Base-by-base conservation (phyloP, 306 rosid species). In the Purshia tridentata region DNA sequence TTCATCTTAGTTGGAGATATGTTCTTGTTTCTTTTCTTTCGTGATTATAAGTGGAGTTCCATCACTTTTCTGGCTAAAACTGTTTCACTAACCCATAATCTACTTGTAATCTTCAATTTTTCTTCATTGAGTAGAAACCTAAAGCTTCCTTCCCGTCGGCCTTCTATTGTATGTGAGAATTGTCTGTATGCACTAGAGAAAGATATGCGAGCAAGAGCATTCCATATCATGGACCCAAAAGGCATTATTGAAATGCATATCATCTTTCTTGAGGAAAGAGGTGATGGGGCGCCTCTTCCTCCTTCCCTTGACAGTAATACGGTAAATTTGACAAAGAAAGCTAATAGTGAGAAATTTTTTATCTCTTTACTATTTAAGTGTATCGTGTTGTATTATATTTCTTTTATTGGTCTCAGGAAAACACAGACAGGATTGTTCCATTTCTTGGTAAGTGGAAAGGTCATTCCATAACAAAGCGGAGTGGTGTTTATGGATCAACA, bases 381-480 rank as follows among this genome's bases (percentile, higher is more conserved):
- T 56, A 29, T 56, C 53, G 0, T 46, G 35, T 42, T 19, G 20
- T 35, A 42, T 54, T 10, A 37, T 71, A 45, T 41, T 75, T 68
- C 41, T 47, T 72, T 71, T 45, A 44, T 40, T 59, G 68, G 56
- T 46, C 50, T 63, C 83, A 78, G 87, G 82, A 65, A n/a, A 53
- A 64, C 67, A 46, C 80, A 59, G 73, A 81, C 75, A 84, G 91
- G 87, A 78, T 91, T 80, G 29, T 65, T 22, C 93, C 97, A 12
- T 94, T 89, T 87, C 93, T 94, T 60, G 99, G 99, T 23, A 81
- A 81, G 72, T 94, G 99, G 99, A 89, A 86, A 79, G 99, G 99
- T 18, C 89, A 72, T 58, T 94, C 97, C 8, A 40, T 84, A 57
- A 94, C 99, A 37, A 94, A 91, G 65, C 84, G 99, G 46, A 94